Conservation (phyloP, 1,284 basidiomycete genomes). For the Cerrena zonata region DNA sequence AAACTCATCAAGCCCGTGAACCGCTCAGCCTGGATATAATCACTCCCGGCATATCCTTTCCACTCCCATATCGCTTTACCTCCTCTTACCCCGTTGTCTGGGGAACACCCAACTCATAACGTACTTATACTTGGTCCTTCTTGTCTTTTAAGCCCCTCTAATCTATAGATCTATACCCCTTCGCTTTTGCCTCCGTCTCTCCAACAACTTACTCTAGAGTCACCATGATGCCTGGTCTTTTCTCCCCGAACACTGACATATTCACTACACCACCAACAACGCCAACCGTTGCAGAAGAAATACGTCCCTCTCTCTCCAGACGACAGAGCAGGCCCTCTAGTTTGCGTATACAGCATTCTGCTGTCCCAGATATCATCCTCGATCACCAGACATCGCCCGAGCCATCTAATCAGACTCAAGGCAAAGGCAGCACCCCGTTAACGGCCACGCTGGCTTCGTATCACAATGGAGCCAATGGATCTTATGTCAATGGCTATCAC, state of each 20-base stretch:
- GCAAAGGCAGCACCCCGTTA: slow-evolving; percentile 12
- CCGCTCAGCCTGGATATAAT: not conserved
- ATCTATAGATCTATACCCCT: not conserved
- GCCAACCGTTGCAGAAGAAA: slow-evolving; percentile 32
- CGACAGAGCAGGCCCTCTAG: slow-evolving; percentile 26
- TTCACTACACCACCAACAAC: slow-evolving; percentile 63
- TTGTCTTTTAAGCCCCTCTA: not conserved
- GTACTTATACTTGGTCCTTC: not conserved
- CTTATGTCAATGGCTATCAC: slow-evolving; percentile 15
- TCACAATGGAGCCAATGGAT: slow-evolving; percentile 14
- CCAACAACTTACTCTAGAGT: not conserved
- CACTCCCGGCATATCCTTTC: not conserved
- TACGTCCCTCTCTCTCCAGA: slow-evolving; percentile 30
- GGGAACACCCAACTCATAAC: not conserved
- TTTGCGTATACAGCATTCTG: slow-evolving; percentile 23
- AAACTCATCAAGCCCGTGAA: not conserved
- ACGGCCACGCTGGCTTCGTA: slow-evolving; percentile 14
- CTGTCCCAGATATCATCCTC: slow-evolving; percentile 26
- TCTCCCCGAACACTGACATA: slow-evolving; percentile 45
- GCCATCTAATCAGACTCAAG: slow-evolving; percentile 8
- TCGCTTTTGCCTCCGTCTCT: not conserved
- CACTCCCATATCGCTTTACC: not conserved
- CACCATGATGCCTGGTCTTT: slow-evolving; percentile 5
- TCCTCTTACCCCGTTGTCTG: not conserved
- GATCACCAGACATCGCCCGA: slow-evolving; percentile 27